Evolutionary conservation across 192 early-diverging fungal genomes (phyloP).

Genomic region (Diversispora eburnea): DNA sequence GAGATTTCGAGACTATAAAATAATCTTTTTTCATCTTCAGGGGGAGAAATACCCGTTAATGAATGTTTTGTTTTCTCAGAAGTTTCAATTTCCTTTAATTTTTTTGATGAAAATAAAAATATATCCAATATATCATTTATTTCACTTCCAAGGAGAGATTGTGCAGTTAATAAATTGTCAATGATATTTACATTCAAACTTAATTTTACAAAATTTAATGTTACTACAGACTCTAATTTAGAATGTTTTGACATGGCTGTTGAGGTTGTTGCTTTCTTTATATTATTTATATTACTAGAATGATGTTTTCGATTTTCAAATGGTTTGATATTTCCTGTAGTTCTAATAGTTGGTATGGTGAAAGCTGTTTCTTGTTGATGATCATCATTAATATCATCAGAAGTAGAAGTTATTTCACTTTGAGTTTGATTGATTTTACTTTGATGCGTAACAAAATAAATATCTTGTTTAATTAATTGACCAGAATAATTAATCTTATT

Average conservation of each 20-base stretch:
- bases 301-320: constrained; percentile 35
- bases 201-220: constrained; percentile 52
- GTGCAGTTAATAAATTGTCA: constrained; percentile 76
- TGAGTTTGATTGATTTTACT: constrained; percentile 31
- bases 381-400: constrained; percentile 31
- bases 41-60: not conserved
- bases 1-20: constrained; percentile 55
- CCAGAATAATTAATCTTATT: constrained; percentile 38
- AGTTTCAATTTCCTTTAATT: constrained; percentile 19
- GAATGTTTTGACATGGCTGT: constrained; percentile 30
- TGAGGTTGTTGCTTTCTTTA: not conserved
- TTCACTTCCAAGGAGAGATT: constrained; percentile 70
- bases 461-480: constrained; percentile 49
- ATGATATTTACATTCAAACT: constrained; percentile 63
- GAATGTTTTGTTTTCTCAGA: not conserved
- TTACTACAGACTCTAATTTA: constrained; percentile 49
- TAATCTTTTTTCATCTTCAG: constrained; percentile 8
- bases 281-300: constrained; percentile 5
- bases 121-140: constrained; percentile 71
- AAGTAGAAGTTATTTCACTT: not conserved
- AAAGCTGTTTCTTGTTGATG: constrained; percentile 43
- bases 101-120: constrained; percentile 47
- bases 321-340: constrained; percentile 38
- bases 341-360: constrained; percentile 51
- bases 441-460: constrained; percentile 47